Conservation (phyloP, 2,329 filamentous ascomycete genomes). For the Lecanicillium sp. region DNA sequence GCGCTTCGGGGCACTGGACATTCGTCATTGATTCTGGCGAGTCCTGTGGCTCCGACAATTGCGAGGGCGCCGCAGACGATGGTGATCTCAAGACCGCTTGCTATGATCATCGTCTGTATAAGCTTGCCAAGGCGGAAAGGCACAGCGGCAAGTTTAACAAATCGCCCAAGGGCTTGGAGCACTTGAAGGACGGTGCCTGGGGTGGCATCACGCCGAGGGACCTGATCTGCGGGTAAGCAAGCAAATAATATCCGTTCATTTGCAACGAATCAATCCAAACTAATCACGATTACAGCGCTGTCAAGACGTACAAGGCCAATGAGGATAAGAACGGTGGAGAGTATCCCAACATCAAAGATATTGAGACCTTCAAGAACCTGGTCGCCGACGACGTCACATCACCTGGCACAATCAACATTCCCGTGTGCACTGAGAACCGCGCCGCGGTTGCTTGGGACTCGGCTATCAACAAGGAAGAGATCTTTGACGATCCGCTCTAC, state of each 20-base stretch:
- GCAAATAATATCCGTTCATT: too few relatives aligned
- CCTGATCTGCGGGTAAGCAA: conserved; percentile 19
- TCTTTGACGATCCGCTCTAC: conserved; percentile 16
- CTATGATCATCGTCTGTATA: conserved; percentile 20
- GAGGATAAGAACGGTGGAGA: conserved; percentile 21
- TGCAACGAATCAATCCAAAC: background rate
- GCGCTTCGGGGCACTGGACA: conserved; percentile 14
- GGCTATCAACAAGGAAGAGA: conserved; percentile 9
- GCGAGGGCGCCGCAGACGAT: too few relatives aligned
- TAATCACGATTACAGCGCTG: conserved; percentile 2
- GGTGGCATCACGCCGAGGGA: conserved; percentile 18
- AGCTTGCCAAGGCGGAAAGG: conserved; percentile 17
- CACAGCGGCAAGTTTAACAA: conserved; percentile 13
- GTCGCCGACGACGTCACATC: conserved; percentile 21
- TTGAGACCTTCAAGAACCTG: conserved; percentile 15
- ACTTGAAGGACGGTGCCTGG: conserved; percentile 16
- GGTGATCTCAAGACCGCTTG: conserved; percentile 18
- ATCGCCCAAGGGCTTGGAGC: conserved; percentile 18
- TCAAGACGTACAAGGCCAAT: conserved; percentile 16
- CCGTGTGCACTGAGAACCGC: conserved; percentile 26
- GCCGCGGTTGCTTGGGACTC: conserved; percentile 25
- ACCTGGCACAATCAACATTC: conserved; percentile 27
- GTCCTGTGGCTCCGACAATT: conserved; percentile 16
- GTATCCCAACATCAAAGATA: conserved; percentile 16
- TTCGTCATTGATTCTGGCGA: conserved; percentile 26